phyloP scores from a whole-genome alignment of 2,329 filamentous ascomycete species.

The Colletotrichum lentis region DNA sequence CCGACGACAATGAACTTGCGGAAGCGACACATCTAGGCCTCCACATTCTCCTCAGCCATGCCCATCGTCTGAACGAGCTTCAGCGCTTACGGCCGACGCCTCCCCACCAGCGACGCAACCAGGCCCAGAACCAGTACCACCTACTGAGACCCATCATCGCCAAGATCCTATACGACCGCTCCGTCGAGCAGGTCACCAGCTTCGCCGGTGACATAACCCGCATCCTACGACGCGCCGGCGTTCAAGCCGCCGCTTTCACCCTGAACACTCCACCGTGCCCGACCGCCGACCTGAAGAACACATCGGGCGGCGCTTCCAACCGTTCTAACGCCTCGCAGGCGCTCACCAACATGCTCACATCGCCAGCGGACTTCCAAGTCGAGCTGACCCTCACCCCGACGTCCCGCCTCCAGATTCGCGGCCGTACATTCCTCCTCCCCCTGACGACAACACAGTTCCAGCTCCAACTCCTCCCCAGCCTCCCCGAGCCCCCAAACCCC shows the following conservation, averaged over 20 bases:
- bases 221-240: slow-evolving; percentile 57
- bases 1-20: slow-evolving; percentile 62
- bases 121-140: slow-evolving; percentile 57
- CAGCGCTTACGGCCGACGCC: slow-evolving; percentile 68
- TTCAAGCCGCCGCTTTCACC: slow-evolving; percentile 53
- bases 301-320: slow-evolving; percentile 45
- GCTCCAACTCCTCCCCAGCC: slow-evolving; percentile 50
- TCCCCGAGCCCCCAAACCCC: slow-evolving; percentile 40
- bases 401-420: slow-evolving; percentile 53
- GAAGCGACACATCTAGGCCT: slow-evolving; percentile 72
- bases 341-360: slow-evolving; percentile 55
- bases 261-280: slow-evolving; percentile 51
- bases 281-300: slow-evolving; percentile 42
- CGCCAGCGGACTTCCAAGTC: slow-evolving; percentile 52
- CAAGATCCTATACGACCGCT: slow-evolving; percentile 55
- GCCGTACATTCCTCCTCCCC: slow-evolving; percentile 55
- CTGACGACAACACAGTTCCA: slow-evolving; percentile 57
- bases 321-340: slow-evolving; percentile 54
- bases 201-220: slow-evolving; percentile 56
- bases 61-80: slow-evolving; percentile 78
- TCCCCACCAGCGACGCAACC: slow-evolving; percentile 50
- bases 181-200: slow-evolving; percentile 49
- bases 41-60: slow-evolving; percentile 78
- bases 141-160: slow-evolving; percentile 63
- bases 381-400: slow-evolving; percentile 57